These are phyloP conservation scores for Coniochaeta sp. DNA, from an alignment of 2,329 filamentous ascomycete genomes.

Conservation along the genomic window DNA sequence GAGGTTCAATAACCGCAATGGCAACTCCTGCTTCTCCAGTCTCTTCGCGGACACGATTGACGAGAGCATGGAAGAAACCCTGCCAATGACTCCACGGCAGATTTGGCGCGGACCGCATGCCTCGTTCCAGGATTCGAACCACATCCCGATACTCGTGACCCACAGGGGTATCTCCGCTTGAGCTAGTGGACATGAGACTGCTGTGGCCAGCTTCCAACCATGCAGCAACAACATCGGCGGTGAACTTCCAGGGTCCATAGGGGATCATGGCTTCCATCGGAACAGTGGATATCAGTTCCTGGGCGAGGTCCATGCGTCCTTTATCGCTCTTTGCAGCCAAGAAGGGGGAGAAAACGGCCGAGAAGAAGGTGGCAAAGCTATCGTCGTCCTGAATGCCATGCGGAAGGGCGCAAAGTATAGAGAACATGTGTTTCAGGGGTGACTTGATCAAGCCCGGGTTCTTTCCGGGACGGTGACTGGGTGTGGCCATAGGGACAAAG, in stretches of 20 bases:
- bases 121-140: conserved; percentile 58
- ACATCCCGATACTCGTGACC: conserved; percentile 66
- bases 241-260: conserved; percentile 44
- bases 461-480: conserved; percentile 54
- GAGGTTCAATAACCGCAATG: conserved; percentile 61
- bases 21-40: conserved; percentile 62
- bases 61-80: conserved; percentile 49
- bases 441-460: conserved; percentile 43
- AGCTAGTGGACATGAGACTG: conserved; percentile 30
- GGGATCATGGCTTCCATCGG: conserved; percentile 37
- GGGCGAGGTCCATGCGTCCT: conserved; percentile 36
- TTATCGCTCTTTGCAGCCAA: conserved; percentile 40
- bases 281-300: conserved; percentile 43
- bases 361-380: conserved; percentile 36
- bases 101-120: conserved; percentile 42
- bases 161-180: conserved; percentile 36
- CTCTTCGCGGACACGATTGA: conserved; percentile 50
- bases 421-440: conserved; percentile 60
- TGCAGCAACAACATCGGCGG: conserved; percentile 36
- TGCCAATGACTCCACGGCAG: conserved; percentile 42
- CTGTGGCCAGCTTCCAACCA: conserved; percentile 33
- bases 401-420: conserved; percentile 48
- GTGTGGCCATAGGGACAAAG: conserved; percentile 58
- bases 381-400: conserved; percentile 40
- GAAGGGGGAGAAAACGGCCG: conserved; percentile 51